Evolutionary conservation across 106 monocot species (phyloP).

Genomic region (Acorus gramineus): DNA sequence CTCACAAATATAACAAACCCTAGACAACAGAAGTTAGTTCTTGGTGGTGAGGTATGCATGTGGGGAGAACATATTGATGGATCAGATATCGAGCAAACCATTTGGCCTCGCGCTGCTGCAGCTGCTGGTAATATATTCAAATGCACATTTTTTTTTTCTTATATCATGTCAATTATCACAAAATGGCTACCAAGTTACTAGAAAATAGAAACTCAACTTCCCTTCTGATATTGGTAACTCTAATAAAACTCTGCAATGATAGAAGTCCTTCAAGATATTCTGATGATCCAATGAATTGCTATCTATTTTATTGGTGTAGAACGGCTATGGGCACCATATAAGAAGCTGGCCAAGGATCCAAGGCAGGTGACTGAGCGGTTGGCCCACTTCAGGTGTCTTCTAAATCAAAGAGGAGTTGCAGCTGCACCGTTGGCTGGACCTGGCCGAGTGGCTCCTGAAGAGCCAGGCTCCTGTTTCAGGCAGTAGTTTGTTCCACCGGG

Average conservation of each 20-base stretch:
- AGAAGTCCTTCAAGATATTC: no score
- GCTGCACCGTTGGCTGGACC: constrained; percentile 57
- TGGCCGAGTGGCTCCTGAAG: constrained; percentile 42
- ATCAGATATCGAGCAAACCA: constrained; percentile 85
- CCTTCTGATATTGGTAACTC: no score
- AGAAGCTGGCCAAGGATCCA: constrained; percentile 55
- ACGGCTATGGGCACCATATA: constrained; percentile 62
- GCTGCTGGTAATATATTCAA: constrained; percentile 59
- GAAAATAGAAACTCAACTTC: no score
- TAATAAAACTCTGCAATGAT: no score
- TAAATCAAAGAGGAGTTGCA: constrained; percentile 78
- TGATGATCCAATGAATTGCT: no score
- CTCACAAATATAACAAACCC: constrained; percentile 49
- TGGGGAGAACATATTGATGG: constrained; percentile 81
- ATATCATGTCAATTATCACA: background rate
- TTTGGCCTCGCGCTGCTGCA: constrained; percentile 97
- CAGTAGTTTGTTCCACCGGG: constrained; percentile 31
- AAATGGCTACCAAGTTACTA: no score
- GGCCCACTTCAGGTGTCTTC: constrained; percentile 74
- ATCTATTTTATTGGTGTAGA: constrained; percentile 20
- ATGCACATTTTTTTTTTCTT: background rate
- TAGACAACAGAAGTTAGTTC: constrained; percentile 50
- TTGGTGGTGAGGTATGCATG: constrained; percentile 96
- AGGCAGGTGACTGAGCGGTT: constrained; percentile 40
- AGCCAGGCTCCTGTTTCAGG: constrained; percentile 55